Conservation (phyloP, 371 early-diverging fungal genomes). For the Globomyces sp. region DNA sequence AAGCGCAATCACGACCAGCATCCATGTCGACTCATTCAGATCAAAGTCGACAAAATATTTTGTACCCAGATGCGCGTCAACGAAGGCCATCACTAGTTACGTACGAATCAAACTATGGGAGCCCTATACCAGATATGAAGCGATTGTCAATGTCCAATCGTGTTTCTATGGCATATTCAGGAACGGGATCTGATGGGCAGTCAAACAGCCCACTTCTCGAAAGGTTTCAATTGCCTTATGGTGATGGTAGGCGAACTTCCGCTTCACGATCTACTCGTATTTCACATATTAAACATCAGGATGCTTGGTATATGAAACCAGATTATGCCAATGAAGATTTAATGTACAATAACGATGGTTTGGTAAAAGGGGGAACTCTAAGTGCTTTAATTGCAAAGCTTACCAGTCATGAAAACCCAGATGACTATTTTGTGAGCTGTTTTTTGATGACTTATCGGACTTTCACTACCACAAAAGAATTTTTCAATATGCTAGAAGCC, state of each 20-base stretch:
- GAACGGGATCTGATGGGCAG: background rate
- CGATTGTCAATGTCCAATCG: background rate
- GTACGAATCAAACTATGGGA: background rate
- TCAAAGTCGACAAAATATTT: background rate
- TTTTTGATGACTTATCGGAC: conserved; percentile 55
- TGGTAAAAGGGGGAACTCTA: conserved; percentile 89
- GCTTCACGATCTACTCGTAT: background rate
- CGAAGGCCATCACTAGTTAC: conserved; percentile 1
- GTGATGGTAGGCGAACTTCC: background rate
- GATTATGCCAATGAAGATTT: conserved; percentile 74
- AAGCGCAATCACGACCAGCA: conserved; percentile 7
- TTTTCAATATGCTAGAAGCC: conserved; percentile 33
- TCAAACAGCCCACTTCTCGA: background rate
- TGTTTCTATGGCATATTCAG: conserved; percentile 1
- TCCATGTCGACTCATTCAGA: conserved; percentile 2
- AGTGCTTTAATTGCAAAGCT: conserved; percentile 82
- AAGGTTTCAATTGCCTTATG: background rate
- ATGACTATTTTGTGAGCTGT: conserved; percentile 32
- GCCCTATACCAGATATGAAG: background rate
- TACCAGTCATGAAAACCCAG: conserved; percentile 73
- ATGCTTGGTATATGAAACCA: conserved; percentile 10
- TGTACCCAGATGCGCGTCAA: background rate
- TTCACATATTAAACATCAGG: background rate
- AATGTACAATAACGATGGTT: conserved; percentile 68
- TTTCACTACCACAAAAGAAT: conserved; percentile 40